phyloP scores from a whole-genome alignment of 2,329 filamentous ascomycete genomes.

The Pseudogymnoascus sp. region DNA sequence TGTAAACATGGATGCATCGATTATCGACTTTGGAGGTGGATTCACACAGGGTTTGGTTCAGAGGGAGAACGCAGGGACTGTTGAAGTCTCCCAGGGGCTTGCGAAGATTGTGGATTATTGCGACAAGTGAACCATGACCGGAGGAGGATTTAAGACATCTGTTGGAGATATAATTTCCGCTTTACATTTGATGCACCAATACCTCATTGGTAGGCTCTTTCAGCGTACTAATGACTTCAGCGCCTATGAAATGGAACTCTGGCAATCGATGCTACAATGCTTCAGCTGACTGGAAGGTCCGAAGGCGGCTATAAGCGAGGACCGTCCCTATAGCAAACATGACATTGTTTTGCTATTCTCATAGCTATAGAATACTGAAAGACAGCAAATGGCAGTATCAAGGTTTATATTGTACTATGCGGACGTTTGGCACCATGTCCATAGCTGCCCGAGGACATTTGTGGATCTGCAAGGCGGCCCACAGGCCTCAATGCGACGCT shows the following conservation, averaged over 20 bases:
- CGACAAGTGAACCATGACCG: neutral
- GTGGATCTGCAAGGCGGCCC: neutral
- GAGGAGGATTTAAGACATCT: neutral
- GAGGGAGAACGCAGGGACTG: slow-evolving; percentile 17
- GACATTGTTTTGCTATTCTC: neutral
- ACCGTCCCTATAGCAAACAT: neutral
- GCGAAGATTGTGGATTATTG: slow-evolving; percentile 13
- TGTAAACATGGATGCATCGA: slow-evolving; percentile 16
- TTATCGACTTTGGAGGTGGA: slow-evolving; percentile 25
- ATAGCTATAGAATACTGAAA: neutral
- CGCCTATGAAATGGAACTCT: neutral
- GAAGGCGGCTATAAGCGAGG: neutral
- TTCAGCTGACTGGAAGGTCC: neutral
- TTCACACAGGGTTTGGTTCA: slow-evolving; percentile 20
- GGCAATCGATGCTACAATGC: neutral
- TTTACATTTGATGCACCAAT: neutral
- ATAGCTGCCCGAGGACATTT: neutral
- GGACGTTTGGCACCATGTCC: neutral
- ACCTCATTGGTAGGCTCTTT: neutral
- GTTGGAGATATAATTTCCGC: no score
- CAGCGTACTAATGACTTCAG: neutral
- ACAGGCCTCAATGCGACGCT: neutral
- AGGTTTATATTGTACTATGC: neutral
- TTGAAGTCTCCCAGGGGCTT: slow-evolving; percentile 21
- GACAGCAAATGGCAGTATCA: neutral